Evolutionary conservation across 2,329 filamentous ascomycete species (phyloP).

Genomic region (Cladophialophora immunda): DNA sequence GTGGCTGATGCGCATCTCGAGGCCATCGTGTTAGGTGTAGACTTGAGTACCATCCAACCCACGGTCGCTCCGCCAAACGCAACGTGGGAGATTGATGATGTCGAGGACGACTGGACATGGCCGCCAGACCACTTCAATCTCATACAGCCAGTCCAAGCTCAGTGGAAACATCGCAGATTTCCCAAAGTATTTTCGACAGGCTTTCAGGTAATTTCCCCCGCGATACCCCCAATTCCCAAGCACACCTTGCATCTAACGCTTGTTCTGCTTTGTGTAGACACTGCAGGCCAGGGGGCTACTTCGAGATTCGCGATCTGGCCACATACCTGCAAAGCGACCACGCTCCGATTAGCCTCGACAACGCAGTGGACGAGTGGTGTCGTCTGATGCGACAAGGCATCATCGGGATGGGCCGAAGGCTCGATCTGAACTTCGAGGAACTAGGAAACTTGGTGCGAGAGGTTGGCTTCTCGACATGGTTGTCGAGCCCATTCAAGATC

Average conservation of each 20-base stretch:
- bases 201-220: conserved; percentile 29
- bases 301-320: conserved; percentile 51
- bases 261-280: conserved; percentile 43
- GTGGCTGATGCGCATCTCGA: conserved; percentile 41
- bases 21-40: conserved; percentile 33
- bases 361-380: conserved; percentile 27
- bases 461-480: conserved; percentile 43
- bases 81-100: conserved; percentile 65
- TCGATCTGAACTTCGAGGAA: conserved; percentile 45
- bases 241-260: conserved; percentile 35
- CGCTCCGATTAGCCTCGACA: conserved; percentile 39
- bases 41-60: conserved; percentile 41
- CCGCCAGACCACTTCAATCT: conserved; percentile 64
- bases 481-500: conserved; percentile 35
- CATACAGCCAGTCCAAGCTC: conserved; percentile 66
- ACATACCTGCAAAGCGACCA: conserved; percentile 41
- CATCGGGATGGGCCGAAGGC: conserved; percentile 58
- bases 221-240: background rate
- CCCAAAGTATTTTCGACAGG: conserved; percentile 43
- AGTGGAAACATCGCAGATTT: conserved; percentile 64
- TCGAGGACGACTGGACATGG: conserved; percentile 66
- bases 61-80: conserved; percentile 62
- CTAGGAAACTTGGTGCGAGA: conserved; percentile 35
- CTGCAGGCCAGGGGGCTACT: conserved; percentile 47
- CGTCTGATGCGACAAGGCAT: conserved; percentile 41